Conservation (phyloP, 805 yeast species). For the Kuraishia molischiana region DNA sequence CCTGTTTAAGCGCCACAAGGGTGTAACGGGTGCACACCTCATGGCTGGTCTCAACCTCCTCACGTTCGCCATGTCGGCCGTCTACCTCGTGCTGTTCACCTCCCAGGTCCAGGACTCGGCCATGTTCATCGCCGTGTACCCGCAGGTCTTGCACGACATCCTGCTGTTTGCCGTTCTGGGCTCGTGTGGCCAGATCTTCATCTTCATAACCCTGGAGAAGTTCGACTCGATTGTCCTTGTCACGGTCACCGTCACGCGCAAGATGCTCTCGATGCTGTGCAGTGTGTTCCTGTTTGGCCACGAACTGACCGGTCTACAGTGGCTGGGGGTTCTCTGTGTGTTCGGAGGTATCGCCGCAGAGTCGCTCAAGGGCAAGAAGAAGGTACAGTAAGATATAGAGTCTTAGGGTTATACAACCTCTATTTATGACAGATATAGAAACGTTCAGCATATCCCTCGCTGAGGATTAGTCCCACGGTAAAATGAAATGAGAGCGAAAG, state of each 20-base stretch:
- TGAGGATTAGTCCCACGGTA: not conserved
- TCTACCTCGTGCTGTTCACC: slow-evolving; percentile 35
- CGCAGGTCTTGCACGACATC: slow-evolving; percentile 49
- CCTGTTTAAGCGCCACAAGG: slow-evolving; percentile 42
- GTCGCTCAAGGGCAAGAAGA: slow-evolving; percentile 37
- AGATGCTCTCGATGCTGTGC: slow-evolving; percentile 89
- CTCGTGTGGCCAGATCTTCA: slow-evolving; percentile 89
- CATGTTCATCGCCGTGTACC: slow-evolving; percentile 33
- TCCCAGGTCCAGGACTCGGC: slow-evolving; percentile 41
- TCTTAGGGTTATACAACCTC: too few relatives aligned
- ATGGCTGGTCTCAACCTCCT: slow-evolving; percentile 60
- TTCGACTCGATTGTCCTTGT: slow-evolving; percentile 82
- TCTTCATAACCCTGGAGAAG: slow-evolving; percentile 71
- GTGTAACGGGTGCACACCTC: slow-evolving; percentile 74
- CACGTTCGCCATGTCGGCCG: slow-evolving; percentile 34
- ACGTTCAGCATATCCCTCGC: not conserved
- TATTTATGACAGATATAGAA: too few relatives aligned
- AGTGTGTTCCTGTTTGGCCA: slow-evolving; percentile 89
- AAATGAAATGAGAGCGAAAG: not conserved
- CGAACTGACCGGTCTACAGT: slow-evolving; percentile 47
- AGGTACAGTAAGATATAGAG: too few relatives aligned
- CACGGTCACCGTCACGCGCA: slow-evolving; percentile 92
- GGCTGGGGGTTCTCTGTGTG: slow-evolving; percentile 73
- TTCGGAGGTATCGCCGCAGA: slow-evolving; percentile 83
- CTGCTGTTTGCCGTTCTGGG: slow-evolving; percentile 68